phyloP scores from a whole-genome alignment of 2,329 filamentous ascomycete genomes.

The Alternaria sp. region DNA sequence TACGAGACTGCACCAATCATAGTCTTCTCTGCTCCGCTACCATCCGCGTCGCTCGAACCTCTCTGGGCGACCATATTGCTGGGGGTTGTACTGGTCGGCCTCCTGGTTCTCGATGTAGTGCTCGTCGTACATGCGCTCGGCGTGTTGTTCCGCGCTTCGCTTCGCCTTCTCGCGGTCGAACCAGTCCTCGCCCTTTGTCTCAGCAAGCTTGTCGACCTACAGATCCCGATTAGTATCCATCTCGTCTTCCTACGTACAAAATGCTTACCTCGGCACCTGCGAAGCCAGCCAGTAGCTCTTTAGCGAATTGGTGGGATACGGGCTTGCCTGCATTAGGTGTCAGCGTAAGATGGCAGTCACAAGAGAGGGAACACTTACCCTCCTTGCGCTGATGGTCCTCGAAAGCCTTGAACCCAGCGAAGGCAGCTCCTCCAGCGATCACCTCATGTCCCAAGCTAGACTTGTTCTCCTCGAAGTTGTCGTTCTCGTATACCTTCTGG shows the following conservation, averaged over 20 bases:
- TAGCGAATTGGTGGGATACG: conserved; percentile 77
- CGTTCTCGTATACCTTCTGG: conserved; percentile 62
- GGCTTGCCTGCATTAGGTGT: conserved; percentile 64
- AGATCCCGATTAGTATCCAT: background rate
- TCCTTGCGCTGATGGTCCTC: conserved; percentile 77
- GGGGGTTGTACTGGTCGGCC: conserved; percentile 58
- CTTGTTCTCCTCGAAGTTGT: conserved; percentile 62
- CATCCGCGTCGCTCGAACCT: conserved; percentile 40
- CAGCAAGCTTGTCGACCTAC: conserved; percentile 70
- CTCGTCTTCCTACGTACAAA: background rate
- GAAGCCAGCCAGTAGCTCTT: conserved; percentile 76
- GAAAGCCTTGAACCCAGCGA: conserved; percentile 81
- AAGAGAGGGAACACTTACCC: conserved; percentile 56
- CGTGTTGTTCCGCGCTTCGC: conserved; percentile 53
- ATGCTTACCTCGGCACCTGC: conserved; percentile 71
- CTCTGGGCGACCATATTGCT: conserved; percentile 50
- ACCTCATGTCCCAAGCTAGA: conserved; percentile 75
- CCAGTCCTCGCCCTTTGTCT: conserved; percentile 61
- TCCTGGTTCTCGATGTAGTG: conserved; percentile 54
- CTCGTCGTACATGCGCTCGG: conserved; percentile 59
- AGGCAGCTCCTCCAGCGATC: conserved; percentile 77
- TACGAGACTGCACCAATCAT: conserved; percentile 5
- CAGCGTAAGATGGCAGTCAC: conserved; percentile 8
- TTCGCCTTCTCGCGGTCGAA: conserved; percentile 60
- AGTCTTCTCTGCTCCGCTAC: conserved; percentile 22